Evolutionary conservation across 768 basidiomycete genomes (phyloP).

Genomic region (Rhodocollybia butyracea): DNA sequence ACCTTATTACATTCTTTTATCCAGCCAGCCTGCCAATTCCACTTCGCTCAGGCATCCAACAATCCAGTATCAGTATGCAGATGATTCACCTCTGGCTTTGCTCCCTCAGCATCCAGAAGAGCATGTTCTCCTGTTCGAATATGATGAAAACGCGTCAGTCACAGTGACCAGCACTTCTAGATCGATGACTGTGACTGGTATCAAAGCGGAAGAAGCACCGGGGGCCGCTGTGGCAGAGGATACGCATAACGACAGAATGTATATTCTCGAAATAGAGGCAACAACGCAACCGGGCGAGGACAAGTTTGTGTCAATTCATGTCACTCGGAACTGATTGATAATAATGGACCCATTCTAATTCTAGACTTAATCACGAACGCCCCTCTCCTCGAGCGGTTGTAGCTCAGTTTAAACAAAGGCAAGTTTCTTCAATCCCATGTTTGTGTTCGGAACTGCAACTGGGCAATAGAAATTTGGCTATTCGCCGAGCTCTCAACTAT

Average conservation of each 20-base stretch:
- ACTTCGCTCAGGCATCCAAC: conserved; percentile 61
- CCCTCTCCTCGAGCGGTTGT: conserved; percentile 49
- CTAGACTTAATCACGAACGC: too few species aligned
- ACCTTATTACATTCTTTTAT: conserved; percentile 70
- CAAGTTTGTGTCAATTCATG: conserved; percentile 32
- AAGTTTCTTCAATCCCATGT: conserved; percentile 8
- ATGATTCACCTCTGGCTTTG: conserved; percentile 69
- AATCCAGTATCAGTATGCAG: conserved; percentile 80
- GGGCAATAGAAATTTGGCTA: conserved; percentile 41
- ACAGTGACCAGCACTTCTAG: conserved; percentile 51
- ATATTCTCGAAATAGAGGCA: conserved; percentile 71
- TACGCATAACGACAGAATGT: conserved; percentile 65
- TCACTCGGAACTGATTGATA: not conserved
- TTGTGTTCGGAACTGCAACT: too few species aligned
- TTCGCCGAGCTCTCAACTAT: conserved; percentile 59
- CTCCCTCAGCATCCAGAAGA: conserved; percentile 59
- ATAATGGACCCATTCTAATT: too few species aligned
- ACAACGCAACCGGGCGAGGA: conserved; percentile 43
- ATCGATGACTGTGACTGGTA: conserved; percentile 44
- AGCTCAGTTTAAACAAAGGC: conserved; percentile 70
- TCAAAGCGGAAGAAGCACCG: conserved; percentile 72
- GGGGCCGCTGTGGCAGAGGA: conserved; percentile 58
- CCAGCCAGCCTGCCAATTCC: conserved; percentile 38
- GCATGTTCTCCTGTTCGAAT: conserved; percentile 73
- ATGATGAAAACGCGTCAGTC: conserved; percentile 41